These are phyloP conservation scores for Musa beccarii DNA, from an alignment of 176 grass and related monocot species.

Conservation along the genomic window DNA sequence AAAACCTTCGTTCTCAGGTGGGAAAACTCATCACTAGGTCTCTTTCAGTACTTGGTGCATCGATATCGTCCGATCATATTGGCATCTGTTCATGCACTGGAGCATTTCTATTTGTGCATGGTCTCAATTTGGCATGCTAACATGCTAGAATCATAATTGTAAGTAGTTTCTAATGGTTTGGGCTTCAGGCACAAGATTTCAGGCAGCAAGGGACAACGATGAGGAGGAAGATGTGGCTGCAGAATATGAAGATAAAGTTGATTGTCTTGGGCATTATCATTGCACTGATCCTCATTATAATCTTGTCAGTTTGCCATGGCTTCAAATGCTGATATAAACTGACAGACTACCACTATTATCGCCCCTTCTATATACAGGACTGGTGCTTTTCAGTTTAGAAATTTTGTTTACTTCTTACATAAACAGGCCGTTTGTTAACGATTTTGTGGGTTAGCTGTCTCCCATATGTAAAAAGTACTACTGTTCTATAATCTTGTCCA, in stretches of 20 bases:
- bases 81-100: background rate
- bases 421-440: background rate
- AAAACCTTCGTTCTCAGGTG: background rate
- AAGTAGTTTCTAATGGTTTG: no score
- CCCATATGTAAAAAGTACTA: no score
- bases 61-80: no score
- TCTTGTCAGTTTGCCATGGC: conserved; percentile 1
- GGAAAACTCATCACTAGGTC: background rate
- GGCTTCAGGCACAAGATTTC: conserved; percentile 7
- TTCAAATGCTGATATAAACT: background rate
- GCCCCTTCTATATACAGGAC: background rate
- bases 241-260: conserved; percentile 8
- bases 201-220: background rate
- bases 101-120: background rate
- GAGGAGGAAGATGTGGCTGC: background rate
- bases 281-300: conserved; percentile 5
- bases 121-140: background rate
- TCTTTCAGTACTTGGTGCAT: no score
- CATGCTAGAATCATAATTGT: background rate
- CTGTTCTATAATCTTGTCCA: no score
- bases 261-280: conserved; percentile 1
- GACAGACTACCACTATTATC: background rate
- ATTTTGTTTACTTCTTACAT: background rate
- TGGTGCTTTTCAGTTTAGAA: background rate
- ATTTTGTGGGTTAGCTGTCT: no score